phyloP scores from a whole-genome alignment of 2,329 filamentous ascomycete genomes.

The Colletotrichum lindemuthianum region DNA sequence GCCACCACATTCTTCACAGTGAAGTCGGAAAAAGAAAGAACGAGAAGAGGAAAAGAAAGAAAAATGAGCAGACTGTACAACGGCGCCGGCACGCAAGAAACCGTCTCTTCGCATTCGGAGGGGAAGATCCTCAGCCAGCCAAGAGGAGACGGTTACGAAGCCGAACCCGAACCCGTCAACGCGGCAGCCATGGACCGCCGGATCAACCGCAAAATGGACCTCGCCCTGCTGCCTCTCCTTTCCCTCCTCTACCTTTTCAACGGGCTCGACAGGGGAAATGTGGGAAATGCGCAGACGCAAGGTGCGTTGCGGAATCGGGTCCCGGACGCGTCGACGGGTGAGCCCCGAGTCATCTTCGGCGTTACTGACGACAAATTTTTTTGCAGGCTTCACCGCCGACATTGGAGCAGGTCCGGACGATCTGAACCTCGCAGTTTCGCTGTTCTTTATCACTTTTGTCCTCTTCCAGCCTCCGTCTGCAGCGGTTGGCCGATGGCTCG shows the following conservation, averaged over 20 bases:
- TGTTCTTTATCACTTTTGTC: slow-evolving; percentile 70
- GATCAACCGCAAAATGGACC: slow-evolving; percentile 49
- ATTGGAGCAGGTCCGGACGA: slow-evolving; percentile 61
- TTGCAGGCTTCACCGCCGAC: slow-evolving; percentile 60
- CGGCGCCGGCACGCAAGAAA: slow-evolving; percentile 20
- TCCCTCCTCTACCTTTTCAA: slow-evolving; percentile 54
- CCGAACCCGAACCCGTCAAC: neutral
- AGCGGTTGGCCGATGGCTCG: slow-evolving; percentile 49
- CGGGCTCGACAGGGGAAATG: slow-evolving; percentile 51
- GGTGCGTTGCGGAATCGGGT: slow-evolving; percentile 40
- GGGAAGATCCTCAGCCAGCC: slow-evolving; percentile 8
- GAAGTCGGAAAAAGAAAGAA: neutral
- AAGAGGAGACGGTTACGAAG: neutral
- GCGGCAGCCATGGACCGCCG: slow-evolving; percentile 24
- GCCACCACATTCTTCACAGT: slow-evolving; percentile 3
- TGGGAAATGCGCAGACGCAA: slow-evolving; percentile 53
- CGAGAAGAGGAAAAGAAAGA: neutral
- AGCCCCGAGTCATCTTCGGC: neutral
- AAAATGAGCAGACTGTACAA: slow-evolving; percentile 22
- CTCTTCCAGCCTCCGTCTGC: slow-evolving; percentile 65
- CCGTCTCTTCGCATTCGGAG: slow-evolving; percentile 15
- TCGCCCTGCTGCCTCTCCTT: slow-evolving; percentile 49
- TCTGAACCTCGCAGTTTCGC: slow-evolving; percentile 64
- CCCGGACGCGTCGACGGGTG: neutral
- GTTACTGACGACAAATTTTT: neutral